Conservation (phyloP, 2,329 filamentous ascomycete species). For the Aspergillus sp. region DNA sequence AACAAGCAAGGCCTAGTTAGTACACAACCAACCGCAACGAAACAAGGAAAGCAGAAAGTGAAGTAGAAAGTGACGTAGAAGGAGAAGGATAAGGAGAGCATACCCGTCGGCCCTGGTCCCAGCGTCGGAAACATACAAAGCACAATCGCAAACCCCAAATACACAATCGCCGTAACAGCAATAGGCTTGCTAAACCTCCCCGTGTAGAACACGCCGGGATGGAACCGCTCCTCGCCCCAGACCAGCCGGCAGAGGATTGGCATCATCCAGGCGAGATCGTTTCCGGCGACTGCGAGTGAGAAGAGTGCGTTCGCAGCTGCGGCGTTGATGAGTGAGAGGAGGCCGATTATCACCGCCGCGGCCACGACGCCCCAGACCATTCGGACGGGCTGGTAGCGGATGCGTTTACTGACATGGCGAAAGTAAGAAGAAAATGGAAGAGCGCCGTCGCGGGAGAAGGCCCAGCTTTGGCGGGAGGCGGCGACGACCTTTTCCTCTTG, state of each 20-base stretch:
- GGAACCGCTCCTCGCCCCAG: slow-evolving; percentile 63
- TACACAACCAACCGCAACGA: slow-evolving; percentile 6
- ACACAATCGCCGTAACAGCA: slow-evolving; percentile 58
- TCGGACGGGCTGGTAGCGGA: slow-evolving; percentile 62
- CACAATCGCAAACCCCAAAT: slow-evolving; percentile 59
- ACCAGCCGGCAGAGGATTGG: slow-evolving; percentile 62
- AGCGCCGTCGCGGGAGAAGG: slow-evolving; percentile 64
- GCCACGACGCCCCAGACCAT: slow-evolving; percentile 61
- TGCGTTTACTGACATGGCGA: slow-evolving; percentile 57
- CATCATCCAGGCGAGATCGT: slow-evolving; percentile 62
- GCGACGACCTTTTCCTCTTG: slow-evolving; percentile 50
- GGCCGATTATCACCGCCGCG: slow-evolving; percentile 57
- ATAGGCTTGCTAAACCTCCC: slow-evolving; percentile 58
- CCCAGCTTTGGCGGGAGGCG: slow-evolving; percentile 64
- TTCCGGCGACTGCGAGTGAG: slow-evolving; percentile 57
- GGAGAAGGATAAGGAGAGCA: slow-evolving; percentile 23
- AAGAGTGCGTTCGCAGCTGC: slow-evolving; percentile 63
- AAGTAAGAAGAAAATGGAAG: slow-evolving; percentile 63
- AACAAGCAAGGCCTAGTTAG: slow-evolving; percentile 3
- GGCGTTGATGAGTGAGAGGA: slow-evolving; percentile 61
- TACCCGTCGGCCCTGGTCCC: slow-evolving; percentile 58
- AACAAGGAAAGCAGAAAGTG: not conserved
- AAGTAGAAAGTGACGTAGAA: not conserved
- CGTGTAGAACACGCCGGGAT: slow-evolving; percentile 63
- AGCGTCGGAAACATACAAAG: slow-evolving; percentile 62